These are phyloP conservation scores for Cryptococcus hybrid DNA, from an alignment of 1,284 basidiomycete genomes.

Conservation along the genomic window DNA sequence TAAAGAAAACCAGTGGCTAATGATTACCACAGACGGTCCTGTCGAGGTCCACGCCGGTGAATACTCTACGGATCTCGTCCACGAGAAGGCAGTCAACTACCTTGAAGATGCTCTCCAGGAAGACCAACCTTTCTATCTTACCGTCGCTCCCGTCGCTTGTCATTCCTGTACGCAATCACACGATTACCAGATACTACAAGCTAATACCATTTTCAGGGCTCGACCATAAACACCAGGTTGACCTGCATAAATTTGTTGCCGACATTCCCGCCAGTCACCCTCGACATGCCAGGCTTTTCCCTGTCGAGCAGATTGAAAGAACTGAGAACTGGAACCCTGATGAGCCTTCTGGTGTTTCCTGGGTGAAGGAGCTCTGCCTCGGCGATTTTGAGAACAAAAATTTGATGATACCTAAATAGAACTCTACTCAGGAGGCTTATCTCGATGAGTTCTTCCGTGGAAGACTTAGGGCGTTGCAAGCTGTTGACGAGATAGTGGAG, in stretches of 20 bases:
- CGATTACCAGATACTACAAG: not conserved
- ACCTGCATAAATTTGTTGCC: not conserved
- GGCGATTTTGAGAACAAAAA: not conserved
- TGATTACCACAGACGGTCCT: conserved; percentile 11
- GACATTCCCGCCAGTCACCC: conserved; percentile 17
- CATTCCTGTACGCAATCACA: conserved; percentile 5
- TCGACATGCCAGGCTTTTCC: conserved; percentile 33
- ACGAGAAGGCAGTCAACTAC: conserved; percentile 25
- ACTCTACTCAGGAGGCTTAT: conserved; percentile 34
- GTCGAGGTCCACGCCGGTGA: conserved; percentile 21
- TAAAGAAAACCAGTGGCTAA: no score
- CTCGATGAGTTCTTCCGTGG: conserved; percentile 43
- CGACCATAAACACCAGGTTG: not conserved
- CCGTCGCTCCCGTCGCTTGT: conserved; percentile 12
- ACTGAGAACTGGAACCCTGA: conserved; percentile 30
- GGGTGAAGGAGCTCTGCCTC: conserved; percentile 24
- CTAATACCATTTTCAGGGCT: not conserved
- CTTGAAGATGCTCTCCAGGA: conserved; percentile 20
- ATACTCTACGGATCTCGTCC: conserved; percentile 36
- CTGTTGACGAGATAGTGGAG: conserved; percentile 42
- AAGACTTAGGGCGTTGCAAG: conserved; percentile 29
- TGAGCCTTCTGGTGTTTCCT: conserved; percentile 29
- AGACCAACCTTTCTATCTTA: conserved; percentile 35
- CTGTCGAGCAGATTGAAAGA: conserved; percentile 16
- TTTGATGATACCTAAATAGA: conserved; percentile 1